Evolutionary conservation across 1,284 basidiomycete genomes (phyloP).

Genomic region (Termitomyces sp.): DNA sequence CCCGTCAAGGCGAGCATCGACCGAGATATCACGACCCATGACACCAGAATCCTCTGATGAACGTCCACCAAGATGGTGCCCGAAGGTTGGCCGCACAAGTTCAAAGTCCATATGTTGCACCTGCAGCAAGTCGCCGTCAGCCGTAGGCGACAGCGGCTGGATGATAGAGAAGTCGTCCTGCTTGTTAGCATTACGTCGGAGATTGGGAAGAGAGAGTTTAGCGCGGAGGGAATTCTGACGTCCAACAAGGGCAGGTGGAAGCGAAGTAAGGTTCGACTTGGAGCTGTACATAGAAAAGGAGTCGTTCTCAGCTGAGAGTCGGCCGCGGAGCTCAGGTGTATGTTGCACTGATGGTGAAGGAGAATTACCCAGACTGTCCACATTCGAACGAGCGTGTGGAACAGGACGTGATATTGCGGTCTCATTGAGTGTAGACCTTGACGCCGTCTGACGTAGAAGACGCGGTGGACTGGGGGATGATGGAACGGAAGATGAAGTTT

Average conservation of each 20-base stretch:
- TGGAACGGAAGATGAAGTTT: conserved; percentile 9
- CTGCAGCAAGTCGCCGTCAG: conserved; percentile 43
- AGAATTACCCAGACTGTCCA: not conserved
- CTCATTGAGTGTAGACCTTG: conserved; percentile 26
- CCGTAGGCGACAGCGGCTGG: conserved; percentile 18
- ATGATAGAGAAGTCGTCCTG: conserved; percentile 32
- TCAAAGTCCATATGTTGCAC: conserved; percentile 79
- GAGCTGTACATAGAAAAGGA: conserved; percentile 21
- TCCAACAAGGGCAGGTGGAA: conserved; percentile 18
- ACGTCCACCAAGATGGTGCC: conserved; percentile 39
- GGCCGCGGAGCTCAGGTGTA: not conserved
- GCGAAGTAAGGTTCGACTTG: conserved; percentile 22
- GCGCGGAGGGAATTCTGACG: conserved; percentile 43
- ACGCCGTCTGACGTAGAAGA: conserved; percentile 22
- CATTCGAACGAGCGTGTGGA: conserved; percentile 14
- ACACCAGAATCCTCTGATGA: conserved; percentile 52
- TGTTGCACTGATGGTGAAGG: not conserved
- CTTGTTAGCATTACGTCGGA: conserved; percentile 41
- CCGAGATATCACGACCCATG: conserved; percentile 28
- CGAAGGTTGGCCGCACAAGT: conserved; percentile 56
- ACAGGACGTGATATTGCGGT: conserved; percentile 12
- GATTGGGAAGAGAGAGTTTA: conserved; percentile 55
- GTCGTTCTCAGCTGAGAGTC: conserved; percentile 28
- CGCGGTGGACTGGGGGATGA: conserved; percentile 19
- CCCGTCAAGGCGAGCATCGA: conserved; percentile 27